Base-by-base conservation (phyloP, 352 stramenopile genomes). In the Globisporangium spinosum region DNA sequence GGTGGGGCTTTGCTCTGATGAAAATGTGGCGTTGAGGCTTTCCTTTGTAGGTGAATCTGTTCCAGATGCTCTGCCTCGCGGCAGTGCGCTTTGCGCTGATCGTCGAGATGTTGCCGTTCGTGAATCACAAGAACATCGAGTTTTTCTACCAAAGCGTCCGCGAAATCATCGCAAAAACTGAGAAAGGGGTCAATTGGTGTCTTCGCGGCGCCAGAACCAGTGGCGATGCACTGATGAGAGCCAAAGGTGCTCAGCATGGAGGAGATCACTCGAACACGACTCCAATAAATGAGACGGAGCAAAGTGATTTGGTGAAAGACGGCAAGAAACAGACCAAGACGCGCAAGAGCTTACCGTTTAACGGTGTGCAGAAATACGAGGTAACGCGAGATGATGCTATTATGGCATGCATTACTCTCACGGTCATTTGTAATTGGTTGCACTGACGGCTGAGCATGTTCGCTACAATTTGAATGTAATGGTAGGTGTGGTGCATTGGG, bases 71-170 rank as follows among this genome's bases (percentile, higher is more conserved):
- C 5, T 58, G 77, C 12, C 67, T 90, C 20, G 67, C 76, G 34
- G 82, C 80, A 1, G 65, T 84, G 8, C 80, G 83, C 20, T 90
- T 92, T 61, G 65, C 70, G 3, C 51, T 83, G 55, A 70, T 92
- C 40, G 61, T 85, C 25, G 66, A 85, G 32, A 87, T 85, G 74
- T 65, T 89, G 40, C 82, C 82, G 3, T 85, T 87, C 35, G 74
- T 81, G 20, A 86, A 82, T 38, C 56, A 40, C 45, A 65, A 51
- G 17, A 51, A 70, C 29, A 78, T 71, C 69, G 51, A 58, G 1
- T 90, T 90, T 63, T 82, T 91, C 45, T 62, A 75, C 38, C 40
- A 68, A 15, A 74, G 64, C 34, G 65, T 83, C 3, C 53, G 27
- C 10, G 58, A 65, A 22, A 75, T 90, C 35, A 56, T 92, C 9